Evolutionary conservation across 768 basidiomycete species (phyloP).

Genomic region (Russula virescens): DNA sequence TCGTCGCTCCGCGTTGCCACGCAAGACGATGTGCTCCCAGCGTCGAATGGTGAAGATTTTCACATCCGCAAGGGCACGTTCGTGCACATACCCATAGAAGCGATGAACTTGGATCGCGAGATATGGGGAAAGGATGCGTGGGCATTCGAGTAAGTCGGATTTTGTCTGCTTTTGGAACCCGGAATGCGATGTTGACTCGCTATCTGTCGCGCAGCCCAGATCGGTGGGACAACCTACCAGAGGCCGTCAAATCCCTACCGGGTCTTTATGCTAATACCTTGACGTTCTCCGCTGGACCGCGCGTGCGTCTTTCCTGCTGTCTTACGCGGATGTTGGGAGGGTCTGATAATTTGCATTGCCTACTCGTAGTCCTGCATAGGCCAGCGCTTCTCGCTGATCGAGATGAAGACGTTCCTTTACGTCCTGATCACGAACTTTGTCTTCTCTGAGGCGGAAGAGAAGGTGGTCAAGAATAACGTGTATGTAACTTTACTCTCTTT

Average conservation of each 20-base stretch:
- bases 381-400: conserved; percentile 75
- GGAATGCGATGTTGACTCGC: background rate
- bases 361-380: conserved; percentile 68
- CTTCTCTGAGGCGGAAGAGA: conserved; percentile 70
- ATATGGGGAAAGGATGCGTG: conserved; percentile 81
- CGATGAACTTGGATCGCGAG: conserved; percentile 68
- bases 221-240: conserved; percentile 73
- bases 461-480: conserved; percentile 75
- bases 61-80: conserved; percentile 61
- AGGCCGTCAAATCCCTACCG: conserved; percentile 55
- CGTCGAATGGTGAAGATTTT: conserved; percentile 44
- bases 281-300: conserved; percentile 78
- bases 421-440: conserved; percentile 62
- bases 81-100: conserved; percentile 75
- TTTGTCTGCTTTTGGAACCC: too few species aligned
- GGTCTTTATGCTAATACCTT: conserved; percentile 67
- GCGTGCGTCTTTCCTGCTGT: conserved; percentile 44
- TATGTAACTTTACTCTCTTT: conserved; percentile 26
- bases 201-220: conserved; percentile 54
- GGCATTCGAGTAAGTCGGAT: conserved; percentile 58
- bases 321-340: background rate
- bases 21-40: conserved; percentile 73
- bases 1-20: conserved; percentile 76
- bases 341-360: background rate
- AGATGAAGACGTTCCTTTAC: conserved; percentile 74